phyloP scores from a whole-genome alignment of 176 grass and related monocot genomes.

The Carex myosuroides region DNA sequence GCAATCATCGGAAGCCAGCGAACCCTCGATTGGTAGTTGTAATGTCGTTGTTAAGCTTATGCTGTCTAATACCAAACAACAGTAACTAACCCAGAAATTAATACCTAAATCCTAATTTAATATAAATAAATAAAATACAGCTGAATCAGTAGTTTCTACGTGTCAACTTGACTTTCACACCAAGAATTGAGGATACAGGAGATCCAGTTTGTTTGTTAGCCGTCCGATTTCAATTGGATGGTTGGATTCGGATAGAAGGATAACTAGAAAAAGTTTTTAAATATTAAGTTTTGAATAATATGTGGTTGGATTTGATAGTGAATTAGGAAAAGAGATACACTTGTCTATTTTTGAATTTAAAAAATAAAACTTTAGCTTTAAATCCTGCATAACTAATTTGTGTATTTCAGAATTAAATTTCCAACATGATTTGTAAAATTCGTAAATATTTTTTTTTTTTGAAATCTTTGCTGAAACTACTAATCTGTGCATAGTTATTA shows the following conservation, averaged over 20 bases:
- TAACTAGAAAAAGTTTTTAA: too few relatives aligned
- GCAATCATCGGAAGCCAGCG: not conserved
- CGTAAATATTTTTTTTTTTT: too few relatives aligned
- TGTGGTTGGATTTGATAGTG: not conserved
- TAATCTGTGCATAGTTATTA: too few relatives aligned
- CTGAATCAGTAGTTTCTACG: not conserved
- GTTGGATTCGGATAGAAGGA: too few relatives aligned
- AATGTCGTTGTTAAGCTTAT: not conserved
- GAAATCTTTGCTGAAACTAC: too few relatives aligned
- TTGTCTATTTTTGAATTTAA: too few relatives aligned
- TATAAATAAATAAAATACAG: not conserved
- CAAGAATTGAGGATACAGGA: not conserved
- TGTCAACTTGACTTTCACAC: not conserved
- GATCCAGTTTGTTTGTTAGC: not conserved
- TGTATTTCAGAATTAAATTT: too few relatives aligned
- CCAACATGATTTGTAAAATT: too few relatives aligned
- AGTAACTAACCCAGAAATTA: not conserved
- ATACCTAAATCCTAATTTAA: not conserved
- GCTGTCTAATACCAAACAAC: slow-evolving; percentile 1
- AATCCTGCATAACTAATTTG: too few relatives aligned
- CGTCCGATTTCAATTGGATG: not conserved
- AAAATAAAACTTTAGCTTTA: too few relatives aligned
- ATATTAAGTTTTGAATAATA: not conserved
- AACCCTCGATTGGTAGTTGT: not conserved
- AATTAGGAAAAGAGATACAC: too few relatives aligned